Percentiles rank a stretch among this genome's conserved stretches.
These are phyloP conservation scores for Platismatia glauca DNA, from an alignment of 495 filamentous ascomycete genomes.

Conservation along the genomic window DNA sequence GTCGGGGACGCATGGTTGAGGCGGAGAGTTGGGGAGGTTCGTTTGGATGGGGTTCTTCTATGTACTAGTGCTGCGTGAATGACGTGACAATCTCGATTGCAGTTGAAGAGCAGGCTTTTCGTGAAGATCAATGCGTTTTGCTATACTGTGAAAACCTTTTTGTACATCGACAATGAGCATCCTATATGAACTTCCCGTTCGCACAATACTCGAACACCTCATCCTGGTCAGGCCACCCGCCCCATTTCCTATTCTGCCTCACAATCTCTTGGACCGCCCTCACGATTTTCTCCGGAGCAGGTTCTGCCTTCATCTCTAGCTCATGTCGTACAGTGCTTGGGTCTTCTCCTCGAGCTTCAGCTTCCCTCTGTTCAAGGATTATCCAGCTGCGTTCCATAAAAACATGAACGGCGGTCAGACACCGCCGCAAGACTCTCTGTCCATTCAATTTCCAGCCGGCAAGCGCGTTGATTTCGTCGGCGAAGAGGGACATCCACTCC, in stretches of 20 bases:
- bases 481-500: constrained; percentile 44
- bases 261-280: constrained; percentile 39
- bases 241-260: constrained; percentile 38
- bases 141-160: no score
- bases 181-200: constrained; percentile 13
- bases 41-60: not conserved
- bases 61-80: not conserved
- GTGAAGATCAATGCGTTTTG: not conserved
- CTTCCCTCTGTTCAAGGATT: not conserved
- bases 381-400: constrained; percentile 42
- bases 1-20: constrained; percentile 17
- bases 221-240: constrained; percentile 44
- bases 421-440: constrained; percentile 36
- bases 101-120: not conserved
- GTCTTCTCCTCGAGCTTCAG: not conserved
- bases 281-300: constrained; percentile 25
- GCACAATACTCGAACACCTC: constrained; percentile 42
- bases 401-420: constrained; percentile 43
- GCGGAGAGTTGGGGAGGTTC: constrained; percentile 24
- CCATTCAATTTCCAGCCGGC: constrained; percentile 39
- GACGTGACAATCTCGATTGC: not conserved
- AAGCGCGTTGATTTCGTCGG: constrained; percentile 30
- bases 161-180: not conserved
- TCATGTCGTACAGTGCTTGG: not conserved
- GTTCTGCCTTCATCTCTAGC: constrained; percentile 9